Conservation (phyloP, 2,329 filamentous ascomycete species). For the Colletotrichum aenigma region DNA sequence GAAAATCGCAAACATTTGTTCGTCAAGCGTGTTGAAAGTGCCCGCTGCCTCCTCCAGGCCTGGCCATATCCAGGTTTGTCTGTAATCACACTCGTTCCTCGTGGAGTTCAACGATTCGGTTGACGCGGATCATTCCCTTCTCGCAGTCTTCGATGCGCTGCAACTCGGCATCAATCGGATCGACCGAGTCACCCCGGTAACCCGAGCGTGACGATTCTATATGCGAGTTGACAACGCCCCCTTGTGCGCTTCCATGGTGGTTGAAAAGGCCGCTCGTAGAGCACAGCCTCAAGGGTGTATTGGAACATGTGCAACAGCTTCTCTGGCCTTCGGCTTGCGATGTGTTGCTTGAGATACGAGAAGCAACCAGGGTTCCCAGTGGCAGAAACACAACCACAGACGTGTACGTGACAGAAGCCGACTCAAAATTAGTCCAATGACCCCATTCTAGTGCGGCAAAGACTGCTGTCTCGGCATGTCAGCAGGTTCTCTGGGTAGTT, state of each 20-base stretch:
- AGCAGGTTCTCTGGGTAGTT: not conserved
- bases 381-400: conserved; percentile 57
- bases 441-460: conserved; percentile 54
- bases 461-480: conserved; percentile 42
- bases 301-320: conserved; percentile 11
- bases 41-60: not conserved
- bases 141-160: conserved; percentile 28
- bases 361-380: conserved; percentile 55
- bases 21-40: not conserved
- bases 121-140: conserved; percentile 28
- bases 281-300: not conserved
- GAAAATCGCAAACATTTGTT: not conserved
- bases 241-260: conserved; percentile 8
- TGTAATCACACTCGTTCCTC: conserved; percentile 29
- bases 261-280: not conserved
- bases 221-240: conserved; percentile 27
- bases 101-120: conserved; percentile 33
- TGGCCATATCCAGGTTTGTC: not conserved
- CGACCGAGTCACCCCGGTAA: conserved; percentile 17
- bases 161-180: conserved; percentile 36
- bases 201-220: conserved; percentile 24
- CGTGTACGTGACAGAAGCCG: conserved; percentile 53
- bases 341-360: conserved; percentile 40
- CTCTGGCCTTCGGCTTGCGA: conserved; percentile 13
- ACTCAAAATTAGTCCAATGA: conserved; percentile 48